Conservation (phyloP, 352 stramenopile genomes). For the Phytopythium mirpurense region DNA sequence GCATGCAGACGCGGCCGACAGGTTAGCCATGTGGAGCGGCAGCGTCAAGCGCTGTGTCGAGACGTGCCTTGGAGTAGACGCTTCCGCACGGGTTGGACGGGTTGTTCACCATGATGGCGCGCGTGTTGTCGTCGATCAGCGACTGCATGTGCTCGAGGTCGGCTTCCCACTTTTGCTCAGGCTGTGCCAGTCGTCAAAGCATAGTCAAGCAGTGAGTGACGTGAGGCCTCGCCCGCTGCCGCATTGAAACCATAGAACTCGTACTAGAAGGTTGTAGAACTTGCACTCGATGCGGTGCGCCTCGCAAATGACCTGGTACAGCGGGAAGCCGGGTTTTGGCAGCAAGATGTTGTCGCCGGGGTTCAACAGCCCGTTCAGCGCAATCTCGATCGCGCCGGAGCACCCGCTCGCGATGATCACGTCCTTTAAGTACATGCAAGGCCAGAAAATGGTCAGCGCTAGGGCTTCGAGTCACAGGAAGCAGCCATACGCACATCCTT, state of each 20-base stretch:
- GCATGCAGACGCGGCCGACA: neutral
- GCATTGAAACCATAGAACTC: neutral
- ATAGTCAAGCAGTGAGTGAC: too few relatives aligned
- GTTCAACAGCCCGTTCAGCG: conserved; percentile 87
- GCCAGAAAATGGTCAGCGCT: too few relatives aligned
- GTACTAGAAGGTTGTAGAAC: conserved; percentile 86
- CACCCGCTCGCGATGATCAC: conserved; percentile 93
- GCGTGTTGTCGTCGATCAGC: conserved; percentile 81
- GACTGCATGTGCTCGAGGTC: conserved; percentile 91
- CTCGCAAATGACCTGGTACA: conserved; percentile 94
- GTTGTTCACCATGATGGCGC: conserved; percentile 95
- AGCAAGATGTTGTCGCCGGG: conserved; percentile 91
- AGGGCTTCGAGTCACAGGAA: too few relatives aligned
- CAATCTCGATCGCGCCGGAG: conserved; percentile 92
- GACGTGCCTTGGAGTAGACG: conserved; percentile 84
- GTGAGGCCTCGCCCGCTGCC: too few relatives aligned
- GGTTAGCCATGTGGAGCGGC: neutral
- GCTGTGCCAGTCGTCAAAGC: too few relatives aligned
- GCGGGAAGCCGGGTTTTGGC: conserved; percentile 91
- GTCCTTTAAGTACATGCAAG: too few relatives aligned
- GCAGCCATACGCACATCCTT: conserved; percentile 44
- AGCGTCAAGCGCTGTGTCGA: too few relatives aligned
- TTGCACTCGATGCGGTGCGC: conserved; percentile 88
- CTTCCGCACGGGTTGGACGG: conserved; percentile 93
- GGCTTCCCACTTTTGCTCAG: conserved; percentile 89